Base-by-base conservation (phyloP, 305 asterid species). In the Rubia tinctorum region DNA sequence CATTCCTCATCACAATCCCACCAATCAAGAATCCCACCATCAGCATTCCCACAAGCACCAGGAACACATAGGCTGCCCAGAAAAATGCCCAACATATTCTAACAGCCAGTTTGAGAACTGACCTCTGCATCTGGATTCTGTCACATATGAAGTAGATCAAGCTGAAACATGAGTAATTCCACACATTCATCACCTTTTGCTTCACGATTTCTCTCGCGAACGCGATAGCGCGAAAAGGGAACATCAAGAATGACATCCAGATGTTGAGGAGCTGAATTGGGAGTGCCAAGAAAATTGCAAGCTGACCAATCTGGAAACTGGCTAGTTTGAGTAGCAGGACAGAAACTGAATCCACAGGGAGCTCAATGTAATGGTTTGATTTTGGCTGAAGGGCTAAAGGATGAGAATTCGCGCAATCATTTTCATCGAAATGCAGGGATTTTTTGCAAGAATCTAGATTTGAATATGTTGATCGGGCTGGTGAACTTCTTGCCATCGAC, bases 61-160 rank as follows among this genome's bases (percentile, higher is more conserved):
- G 66, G 12, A 86, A 82, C 39, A 85, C 91, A 72, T 80, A 80
- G 49, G 75, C 25, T 60, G 89, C 66, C 80, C 90, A 81, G 34
- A 84, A 74, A 30, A 80, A 18, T 6, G 83, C 89, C 87, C 75
- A 81, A 11, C 80, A 72, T 1, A 81, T 56, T 71, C 89, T 82
- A 18, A 81, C 68, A 9, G 77, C 88, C 25, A 82, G 43, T 66
- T 69, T 82, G 44, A 86, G 43, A 42, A 80, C 34, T 2, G 84
- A 77, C 8, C 75, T 79, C 7, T 73, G 82, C 14, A 81, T 73
- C 71, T 67, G 72, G 14, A 88, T 22, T 69, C 68, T 77, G 8
- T 72, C 63, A 30, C 58, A 77, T 23, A 83, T 51, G 51, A 82
- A 84, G 8, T 87, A 75, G 67, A 75, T 27, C 34, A 77, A 27